Evolutionary conservation across 2,329 filamentous ascomycete genomes (phyloP).

Genomic region (Trichoderma sp.): DNA sequence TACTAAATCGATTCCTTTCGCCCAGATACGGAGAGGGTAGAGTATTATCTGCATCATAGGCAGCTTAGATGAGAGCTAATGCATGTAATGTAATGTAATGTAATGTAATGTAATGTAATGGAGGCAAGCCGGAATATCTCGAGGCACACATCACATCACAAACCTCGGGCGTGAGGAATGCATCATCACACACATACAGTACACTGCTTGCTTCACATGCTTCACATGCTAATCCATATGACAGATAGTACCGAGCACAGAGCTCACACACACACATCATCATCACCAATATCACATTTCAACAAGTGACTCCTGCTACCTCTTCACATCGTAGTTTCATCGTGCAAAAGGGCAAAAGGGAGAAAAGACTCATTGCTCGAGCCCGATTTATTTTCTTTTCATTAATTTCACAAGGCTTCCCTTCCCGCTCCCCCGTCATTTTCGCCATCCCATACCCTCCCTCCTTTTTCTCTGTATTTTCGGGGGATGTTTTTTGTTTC

Average conservation of each 20-base stretch:
- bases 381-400: slow-evolving; percentile 5
- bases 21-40: background rate
- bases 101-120: background rate
- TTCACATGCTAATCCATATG: background rate
- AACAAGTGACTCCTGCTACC: background rate
- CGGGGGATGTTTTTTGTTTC: background rate
- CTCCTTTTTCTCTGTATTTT: background rate
- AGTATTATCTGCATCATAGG: background rate
- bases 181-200: background rate
- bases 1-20: background rate
- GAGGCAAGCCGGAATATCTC: background rate
- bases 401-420: background rate
- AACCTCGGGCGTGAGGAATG: background rate
- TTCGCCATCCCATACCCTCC: background rate
- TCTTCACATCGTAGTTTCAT: background rate
- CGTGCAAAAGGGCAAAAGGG: background rate
- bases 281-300: background rate
- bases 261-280: background rate
- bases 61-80: background rate
- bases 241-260: background rate
- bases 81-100: background rate
- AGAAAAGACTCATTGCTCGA: background rate
- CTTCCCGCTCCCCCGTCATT: background rate
- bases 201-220: background rate
- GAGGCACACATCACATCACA: background rate